Evolutionary conservation across 2,329 filamentous ascomycete species (phyloP).

Genomic region (Ceratocystis variospora): DNA sequence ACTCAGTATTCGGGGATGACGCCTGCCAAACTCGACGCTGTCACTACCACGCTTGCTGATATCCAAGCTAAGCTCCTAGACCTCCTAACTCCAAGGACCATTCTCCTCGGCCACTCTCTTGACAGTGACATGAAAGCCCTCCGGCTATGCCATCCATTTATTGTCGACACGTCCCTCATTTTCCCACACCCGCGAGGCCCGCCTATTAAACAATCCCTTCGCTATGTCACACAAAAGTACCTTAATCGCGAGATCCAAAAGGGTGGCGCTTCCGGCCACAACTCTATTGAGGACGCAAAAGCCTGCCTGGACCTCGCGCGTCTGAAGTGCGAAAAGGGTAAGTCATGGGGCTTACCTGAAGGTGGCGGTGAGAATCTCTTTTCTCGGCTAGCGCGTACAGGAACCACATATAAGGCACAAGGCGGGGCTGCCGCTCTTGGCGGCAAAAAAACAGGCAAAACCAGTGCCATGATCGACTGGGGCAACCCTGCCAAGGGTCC

Average conservation of each 20-base stretch:
- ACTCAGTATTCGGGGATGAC: constrained; percentile 91
- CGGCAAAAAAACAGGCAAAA: constrained; percentile 43
- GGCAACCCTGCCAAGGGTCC: constrained; percentile 55
- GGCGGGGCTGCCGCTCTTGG: constrained; percentile 44
- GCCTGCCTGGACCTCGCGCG: constrained; percentile 88
- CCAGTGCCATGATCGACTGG: constrained; percentile 75
- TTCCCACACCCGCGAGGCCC: constrained; percentile 84
- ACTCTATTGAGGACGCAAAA: constrained; percentile 82
- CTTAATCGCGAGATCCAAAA: constrained; percentile 80
- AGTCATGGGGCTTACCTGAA: constrained; percentile 69
- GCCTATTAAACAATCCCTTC: constrained; percentile 79
- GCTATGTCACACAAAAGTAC: constrained; percentile 78
- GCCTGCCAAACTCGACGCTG: constrained; percentile 61
- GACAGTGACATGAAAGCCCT: constrained; percentile 75
- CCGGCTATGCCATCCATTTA: constrained; percentile 76
- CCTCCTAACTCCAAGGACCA: constrained; percentile 57
- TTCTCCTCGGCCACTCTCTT: constrained; percentile 68
- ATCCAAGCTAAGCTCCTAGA: constrained; percentile 65
- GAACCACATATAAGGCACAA: constrained; percentile 48
- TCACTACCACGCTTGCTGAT: constrained; percentile 71
- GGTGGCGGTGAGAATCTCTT: constrained; percentile 78
- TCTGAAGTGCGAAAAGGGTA: constrained; percentile 89
- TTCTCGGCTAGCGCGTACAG: constrained; percentile 56
- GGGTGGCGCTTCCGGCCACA: constrained; percentile 59
- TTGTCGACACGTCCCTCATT: constrained; percentile 80